Base-by-base conservation (phyloP, 2,329 filamentous ascomycete genomes). In the Didymellaceae sp. region DNA sequence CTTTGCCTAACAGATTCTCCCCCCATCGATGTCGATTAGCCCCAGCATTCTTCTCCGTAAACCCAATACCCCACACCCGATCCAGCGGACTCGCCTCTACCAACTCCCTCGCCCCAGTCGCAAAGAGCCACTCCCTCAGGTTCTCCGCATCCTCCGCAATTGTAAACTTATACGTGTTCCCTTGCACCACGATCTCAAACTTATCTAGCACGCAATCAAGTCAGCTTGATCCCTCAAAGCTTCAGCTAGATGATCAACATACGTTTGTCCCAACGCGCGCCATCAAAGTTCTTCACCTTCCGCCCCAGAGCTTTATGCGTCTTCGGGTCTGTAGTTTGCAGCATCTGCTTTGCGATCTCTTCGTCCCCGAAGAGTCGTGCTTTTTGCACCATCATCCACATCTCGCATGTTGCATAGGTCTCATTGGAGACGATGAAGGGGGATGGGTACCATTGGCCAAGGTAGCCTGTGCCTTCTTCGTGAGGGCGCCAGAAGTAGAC, bases 41-140 rank as follows among this genome's bases (percentile, higher is more conserved):
- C 46, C 73, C 75, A 2, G 85, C 85, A 61, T 79, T 72, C 14
- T 71, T 73, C 6, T 78, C 80, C 2, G 62, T 72, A 59, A 83
- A 87, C 5, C 87, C 86, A 35, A 89, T 74, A 1, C 86, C 86
- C 87, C 86, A 89, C 45, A 88, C 80, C 5, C 76, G 64, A 72
- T 89, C 86, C 50, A 68, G 76, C 9, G 85, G 82, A 21, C 68
- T 72, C 4, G 75, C 74, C 66, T 78, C 55, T 2, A 88, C 83
- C 17, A 89, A 63, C 68, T 86, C 80, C 35, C 80, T 73, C 5
- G 83, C 78, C 0, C 81, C 84, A 1, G 87, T 89, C 6, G 65
- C 75, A 33, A 88, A 67, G 54, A 90, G 62, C 71, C 75, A 67
- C 21, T 67, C 71, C 39, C 69, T 74, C 58, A 88, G 65, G 13